Base-by-base conservation (phyloP, 441 rosid genomes). In the Aleurites moluccanus region DNA sequence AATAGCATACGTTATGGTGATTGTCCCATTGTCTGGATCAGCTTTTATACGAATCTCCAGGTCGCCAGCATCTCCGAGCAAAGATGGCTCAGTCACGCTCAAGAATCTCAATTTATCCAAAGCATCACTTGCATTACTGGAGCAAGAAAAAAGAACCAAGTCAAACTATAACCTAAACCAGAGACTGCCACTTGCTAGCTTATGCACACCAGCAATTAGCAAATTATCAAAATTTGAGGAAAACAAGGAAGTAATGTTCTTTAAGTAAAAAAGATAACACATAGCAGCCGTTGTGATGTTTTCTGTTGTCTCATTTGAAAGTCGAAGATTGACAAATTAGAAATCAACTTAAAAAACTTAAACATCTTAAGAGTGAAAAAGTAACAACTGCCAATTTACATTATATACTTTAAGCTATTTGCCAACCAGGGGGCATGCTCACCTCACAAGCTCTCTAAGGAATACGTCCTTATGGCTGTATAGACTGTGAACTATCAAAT, bases 81-180 rank as follows among this genome's bases (percentile, higher is more conserved):
- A 78, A 61, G 96, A 53, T 15, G 99, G 97, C 77, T 95, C 98
- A 4, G 99, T 95, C 68, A 95, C 97, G 81, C 99, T 90, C 80
- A 88, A 81, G 85, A 95, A 95, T 83, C 99, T 89, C 82, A 95
- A 75, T 89, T 95, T 95, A 81, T 93, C 99, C 75, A 95, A 85
- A 76, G 99, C 99, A 90, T 95, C 99, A 82, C 99, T 95, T 28
- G 97, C 99, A 77, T 95, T 95, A 83, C 99, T 95, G 88, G 1
- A 78, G 72, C 40, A 82, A 30, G 67, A 65, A 67, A 77, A 75
- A 8, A 81, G 13, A 82, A 55, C 21, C 33, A 55, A 70, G 52
- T 64, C 75, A 77, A 38, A 16, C 1, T 33, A 56, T 28, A 68
- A 28, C 4, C 53, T 10, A 78, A 53, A 45, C 18, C 28, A 72